Evolutionary conservation across 495 filamentous ascomycete genomes (phyloP), one percentile per base, ranked within the genome.

Genomic region (Daldinia loculata): DNA sequence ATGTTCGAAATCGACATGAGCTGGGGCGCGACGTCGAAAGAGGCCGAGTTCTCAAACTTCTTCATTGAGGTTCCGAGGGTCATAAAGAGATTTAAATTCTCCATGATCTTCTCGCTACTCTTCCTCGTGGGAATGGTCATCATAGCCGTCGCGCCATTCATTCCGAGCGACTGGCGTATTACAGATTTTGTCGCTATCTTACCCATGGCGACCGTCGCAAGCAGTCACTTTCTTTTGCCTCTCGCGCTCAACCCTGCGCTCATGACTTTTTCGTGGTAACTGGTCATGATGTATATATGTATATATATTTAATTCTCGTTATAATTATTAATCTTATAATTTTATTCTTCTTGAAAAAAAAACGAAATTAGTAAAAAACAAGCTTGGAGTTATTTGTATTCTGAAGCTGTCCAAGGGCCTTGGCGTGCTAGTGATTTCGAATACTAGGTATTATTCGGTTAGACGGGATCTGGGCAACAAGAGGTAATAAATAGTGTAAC

Each of bases 31-130:
- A 92, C 90, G 0, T 83, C 87, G 39, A 92, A 92, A 78, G 90
- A 92, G 78, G 87, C 86, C 55, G 88, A 91, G 77, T 88, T 90
- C 74, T 88, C 87, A 34, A 92, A 92, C 74, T 94, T 94, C 79
- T 94, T 93, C 77, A 90, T 90, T 56, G 92, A 93, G 68, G 87
- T 92, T 26, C 91, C 92, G 3, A 92, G 90, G 79, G 89, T 94
- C 26, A 74, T 93, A 61, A 89, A 87, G 79, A 87, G 85, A 76
- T 94, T 94, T 82, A 93, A 92, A 80, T 91, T 89, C 80, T 91
- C 87, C 48, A 91, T 93, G 80, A 65, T 84, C 34, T 92, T 92
- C 78, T 83, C 89, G 12, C 67, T 87, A 27, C 15, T 88, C 36
- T 87, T 88, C 66, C 88, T 92, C 52, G 80, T 77, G 11, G 88